A percentile compares a stretch with the other conserved stretches of the same genome.
Conservation (phyloP, 2,329 filamentous ascomycete species). For the Pseudopyricularia javanii region DNA sequence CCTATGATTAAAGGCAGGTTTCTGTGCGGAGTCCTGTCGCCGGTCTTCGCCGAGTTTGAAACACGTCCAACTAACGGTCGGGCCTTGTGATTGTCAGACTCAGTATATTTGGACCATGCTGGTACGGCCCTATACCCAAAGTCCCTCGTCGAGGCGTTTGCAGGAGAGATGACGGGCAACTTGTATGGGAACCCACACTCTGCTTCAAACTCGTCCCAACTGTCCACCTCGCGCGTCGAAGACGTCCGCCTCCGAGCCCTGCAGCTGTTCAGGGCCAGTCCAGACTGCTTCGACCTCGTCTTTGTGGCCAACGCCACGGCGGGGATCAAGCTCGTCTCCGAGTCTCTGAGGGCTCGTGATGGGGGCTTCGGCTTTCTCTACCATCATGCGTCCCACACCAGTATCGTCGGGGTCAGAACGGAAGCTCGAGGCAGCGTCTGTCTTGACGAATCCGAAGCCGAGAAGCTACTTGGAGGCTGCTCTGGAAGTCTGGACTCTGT, state of each 20-base stretch:
- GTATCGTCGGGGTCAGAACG: conserved; percentile 69
- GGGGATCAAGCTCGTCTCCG: conserved; percentile 74
- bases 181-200: conserved; percentile 92
- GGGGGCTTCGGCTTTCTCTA: conserved; percentile 74
- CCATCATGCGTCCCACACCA: conserved; percentile 77
- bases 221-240: conserved; percentile 63
- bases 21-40: too few species aligned
- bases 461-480: conserved; percentile 43
- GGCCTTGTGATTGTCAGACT: conserved; percentile 32
- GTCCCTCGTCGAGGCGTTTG: conserved; percentile 69
- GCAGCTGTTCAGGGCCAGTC: conserved; percentile 69
- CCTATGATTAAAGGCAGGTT: not conserved
- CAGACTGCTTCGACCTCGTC: conserved; percentile 71
- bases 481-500: not conserved
- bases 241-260: conserved; percentile 60
- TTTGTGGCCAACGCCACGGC: conserved; percentile 92
- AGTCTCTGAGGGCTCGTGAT: conserved; percentile 57
- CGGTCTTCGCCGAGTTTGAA: not conserved
- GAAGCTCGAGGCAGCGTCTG: conserved; percentile 54
- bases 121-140: conserved; percentile 79
- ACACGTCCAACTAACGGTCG: not conserved
- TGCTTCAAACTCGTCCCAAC: conserved; percentile 67
- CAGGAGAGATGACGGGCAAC: conserved; percentile 63
- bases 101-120: conserved; percentile 83
- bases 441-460: conserved; percentile 52